Base-by-base conservation (phyloP, 805 yeast species). In the Hanseniaspora jakobsenii region DNA sequence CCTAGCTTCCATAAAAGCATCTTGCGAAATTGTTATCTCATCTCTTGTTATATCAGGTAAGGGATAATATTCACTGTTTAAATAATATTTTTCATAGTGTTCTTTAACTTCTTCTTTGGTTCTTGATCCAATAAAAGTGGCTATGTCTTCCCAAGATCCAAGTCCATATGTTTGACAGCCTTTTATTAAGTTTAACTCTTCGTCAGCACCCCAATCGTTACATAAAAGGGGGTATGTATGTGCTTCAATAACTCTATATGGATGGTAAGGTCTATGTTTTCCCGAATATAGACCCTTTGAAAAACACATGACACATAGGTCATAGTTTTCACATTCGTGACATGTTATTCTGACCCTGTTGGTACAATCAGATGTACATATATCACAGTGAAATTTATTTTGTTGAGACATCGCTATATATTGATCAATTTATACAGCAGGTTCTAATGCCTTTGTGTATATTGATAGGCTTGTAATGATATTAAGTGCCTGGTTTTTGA, bases 61-160 rank as follows among this genome's bases (percentile, higher is more conserved):
- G 2, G 99, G 99, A 59, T 87, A 93, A 40, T 73, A 72, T 1
- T 65, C 63, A 16, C 85, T 73, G 42, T 81, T 64, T 23, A 91
- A 58, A 59, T 87, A 91, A 7, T 78, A 70, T 10, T 73, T 67
- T 50, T 70, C 69, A 64, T 89, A 91, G 62, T 91, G 99, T 41
- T 72, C 67, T 4, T 77, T 85, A 17, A 86, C 95, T 59, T 93
- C 98, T 49, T 86, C 95, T 58, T 83, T 85, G 10, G 85, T 75
- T 49, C 97, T 63, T 31, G 87, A 84, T 10, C 97, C 97, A 45
- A 93, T 83, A 57, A 84, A 94, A 57, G 91, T 97, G 9, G 95
- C 81, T n/a, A 93, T 75, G 60, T 91, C 98, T 56, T 84, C 94
- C 98, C 98, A 91, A 59, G 87, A 86, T 2, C 99, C 99, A 45